Base-by-base conservation (phyloP, 2,329 filamentous ascomycete species). In the Trichophyton mentagrophytes region DNA sequence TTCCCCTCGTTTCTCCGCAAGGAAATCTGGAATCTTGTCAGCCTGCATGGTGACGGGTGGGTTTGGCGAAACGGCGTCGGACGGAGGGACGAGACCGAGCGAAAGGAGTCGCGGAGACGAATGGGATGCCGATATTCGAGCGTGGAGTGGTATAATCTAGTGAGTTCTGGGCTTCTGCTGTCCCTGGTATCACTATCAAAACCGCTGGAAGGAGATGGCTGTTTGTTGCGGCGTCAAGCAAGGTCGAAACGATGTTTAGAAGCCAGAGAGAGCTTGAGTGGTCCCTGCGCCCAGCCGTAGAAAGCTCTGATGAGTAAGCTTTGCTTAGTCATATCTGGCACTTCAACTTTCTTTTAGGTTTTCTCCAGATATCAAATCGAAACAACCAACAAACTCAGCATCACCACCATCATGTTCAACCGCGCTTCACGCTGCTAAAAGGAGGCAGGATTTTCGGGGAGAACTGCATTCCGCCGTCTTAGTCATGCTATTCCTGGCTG, bases 1-100 rank as follows among this genome's bases (percentile, higher is more conserved):
- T 73, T 85, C 80, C 72, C 96, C 90, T 73, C 90, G 88, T 82
- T 95, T 89, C 68, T 95, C 87, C 64, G 85, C 84, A 66, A 99
- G 87, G 78, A 97, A 95, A 74, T 95, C 89, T 72, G 89, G 83
- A 74, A 97, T 93, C 71, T 86, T 85, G 74, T 95, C 89, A 77
- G 84, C 82, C 75, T 88, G 90, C 89, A 95, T 96, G 68, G 68
- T 71, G 65, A 58, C 15, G 17, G 13, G 56, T 58, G 11, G 30
- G 36, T 58, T 27, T 44, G 13, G 13, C 25, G 33, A 15, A 58
- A 25, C 33, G 20, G 20, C 17, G n/a, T 44, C 9, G 56, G 17
- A n/a, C 27, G 27, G 27, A 30, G 27, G 3, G n/a, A 36, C 27
- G 15, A 38, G 33, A 36, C 33, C 13, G 51, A n/a, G 30, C 11